These are phyloP conservation scores for Podila epigama DNA, from an alignment of 192 early-diverging fungal species.

Conservation along the genomic window DNA sequence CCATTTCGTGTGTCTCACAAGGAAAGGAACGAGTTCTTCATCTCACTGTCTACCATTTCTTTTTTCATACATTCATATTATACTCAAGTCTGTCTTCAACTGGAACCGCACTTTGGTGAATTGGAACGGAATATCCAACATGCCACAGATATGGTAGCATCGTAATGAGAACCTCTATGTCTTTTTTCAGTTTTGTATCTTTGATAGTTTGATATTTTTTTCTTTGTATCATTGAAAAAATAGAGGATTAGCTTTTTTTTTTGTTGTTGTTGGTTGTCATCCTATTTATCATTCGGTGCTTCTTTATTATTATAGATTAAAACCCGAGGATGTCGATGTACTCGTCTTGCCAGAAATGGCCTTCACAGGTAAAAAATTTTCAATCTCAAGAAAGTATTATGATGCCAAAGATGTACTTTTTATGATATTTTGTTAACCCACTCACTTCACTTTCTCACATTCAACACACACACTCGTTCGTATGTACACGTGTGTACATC, in stretches of 20 bases:
- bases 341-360: constrained; percentile 82
- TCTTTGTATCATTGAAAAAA: no score
- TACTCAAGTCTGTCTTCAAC: constrained; percentile 18
- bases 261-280: no score
- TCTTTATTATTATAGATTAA: constrained; percentile 42
- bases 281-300: no score
- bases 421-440: neutral
- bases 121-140: constrained; percentile 36
- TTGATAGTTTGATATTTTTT: neutral
- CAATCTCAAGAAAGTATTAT: no score
- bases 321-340: constrained; percentile 66
- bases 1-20: no score
- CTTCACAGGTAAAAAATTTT: constrained; percentile 65
- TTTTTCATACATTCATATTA: neutral
- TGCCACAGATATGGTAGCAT: constrained; percentile 27
- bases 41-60: neutral
- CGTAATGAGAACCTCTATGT: constrained; percentile 7
- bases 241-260: no score
- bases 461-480: neutral
- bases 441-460: neutral
- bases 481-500: neutral
- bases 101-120: constrained; percentile 17
- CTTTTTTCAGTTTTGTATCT: neutral
- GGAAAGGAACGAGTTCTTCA: no score
- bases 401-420: neutral